These are phyloP conservation scores for Melanogaster broomeanus DNA, from an alignment of 768 basidiomycete species.

Conservation along the genomic window DNA sequence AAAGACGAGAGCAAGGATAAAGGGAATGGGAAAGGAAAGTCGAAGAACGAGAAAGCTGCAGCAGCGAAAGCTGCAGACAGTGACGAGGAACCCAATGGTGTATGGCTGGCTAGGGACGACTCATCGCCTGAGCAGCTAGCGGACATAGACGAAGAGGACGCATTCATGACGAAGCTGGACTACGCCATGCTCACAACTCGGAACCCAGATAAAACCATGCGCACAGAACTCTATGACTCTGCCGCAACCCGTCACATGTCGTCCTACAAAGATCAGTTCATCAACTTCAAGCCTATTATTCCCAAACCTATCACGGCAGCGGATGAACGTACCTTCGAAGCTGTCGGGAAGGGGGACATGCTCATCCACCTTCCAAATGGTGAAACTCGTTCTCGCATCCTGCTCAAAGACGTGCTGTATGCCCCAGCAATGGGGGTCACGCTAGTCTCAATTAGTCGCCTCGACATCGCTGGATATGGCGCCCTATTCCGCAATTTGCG, in stretches of 20 bases:
- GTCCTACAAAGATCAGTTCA: too few species aligned
- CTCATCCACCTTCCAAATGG: too few species aligned
- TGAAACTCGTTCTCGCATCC: neutral
- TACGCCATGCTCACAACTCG: neutral
- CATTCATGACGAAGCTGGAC: neutral
- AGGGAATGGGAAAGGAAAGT: neutral
- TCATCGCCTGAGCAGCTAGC: neutral
- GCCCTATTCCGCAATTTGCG: constrained; percentile 8
- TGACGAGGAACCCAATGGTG: neutral
- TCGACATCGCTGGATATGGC: constrained; percentile 4
- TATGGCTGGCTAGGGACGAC: neutral
- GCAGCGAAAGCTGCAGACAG: neutral
- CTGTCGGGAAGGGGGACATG: too few species aligned
- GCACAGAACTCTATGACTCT: too few species aligned
- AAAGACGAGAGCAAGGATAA: neutral
- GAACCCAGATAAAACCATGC: too few species aligned
- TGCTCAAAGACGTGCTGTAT: constrained; percentile 11
- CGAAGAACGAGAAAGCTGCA: neutral
- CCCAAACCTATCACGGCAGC: too few species aligned
- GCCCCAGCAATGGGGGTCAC: constrained; percentile 19
- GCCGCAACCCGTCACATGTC: too few species aligned
- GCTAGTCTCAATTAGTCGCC: constrained; percentile 18
- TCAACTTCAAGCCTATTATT: too few species aligned
- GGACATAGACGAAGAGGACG: neutral
- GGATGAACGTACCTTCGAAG: too few species aligned